Base-by-base conservation (phyloP, 129 eudicot species). In the Tagetes patula region DNA sequence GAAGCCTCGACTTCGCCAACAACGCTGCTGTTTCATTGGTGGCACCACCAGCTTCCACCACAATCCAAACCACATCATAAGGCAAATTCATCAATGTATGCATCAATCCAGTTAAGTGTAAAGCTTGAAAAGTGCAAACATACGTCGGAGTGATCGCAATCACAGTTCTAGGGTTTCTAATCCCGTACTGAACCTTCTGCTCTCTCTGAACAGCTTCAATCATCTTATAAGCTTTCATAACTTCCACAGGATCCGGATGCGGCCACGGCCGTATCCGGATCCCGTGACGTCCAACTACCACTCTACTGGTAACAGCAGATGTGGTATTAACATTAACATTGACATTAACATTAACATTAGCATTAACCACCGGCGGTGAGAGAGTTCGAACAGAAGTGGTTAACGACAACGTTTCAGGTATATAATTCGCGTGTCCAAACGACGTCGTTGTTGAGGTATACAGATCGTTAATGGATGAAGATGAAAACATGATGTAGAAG, bases 211-310 rank as follows among this genome's bases (percentile, higher is more conserved):
- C 97, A 13, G 87, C 83, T 79, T 94, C 96, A 56, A 94, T 85
- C 59, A 94, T 84, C 87, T 69, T 56, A 70, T 94, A 96, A 31
- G 98, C 98, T 77, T 83, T 86, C 95, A 86, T 84, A 33, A 94
- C 93, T 77, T 94, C 97, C 8, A 20, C 81, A 46, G 91, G 85
- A 74, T 94, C 84, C 67, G 98, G 98, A 79, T 90, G 98, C 31
- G 98, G 98, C 98, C 98, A 93, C 60, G 96, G 96, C 69, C 96
- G 81, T 61, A 90, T 84, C 76, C 82, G 74, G 75, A 94, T 94
- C 86, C 96, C 96, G 50, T 93, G 98, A 77, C 98, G 82, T 55
- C 98, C 98, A 6, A 93, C 98, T 78, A 93, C 96, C 40, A 93
- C 98, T 61, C 96, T 68, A 56, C 96, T 89, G 8, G 72, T 30